Evolutionary conservation across 192 early-diverging fungal species (phyloP).

Genomic region (Chytriomyces hyalinus): DNA sequence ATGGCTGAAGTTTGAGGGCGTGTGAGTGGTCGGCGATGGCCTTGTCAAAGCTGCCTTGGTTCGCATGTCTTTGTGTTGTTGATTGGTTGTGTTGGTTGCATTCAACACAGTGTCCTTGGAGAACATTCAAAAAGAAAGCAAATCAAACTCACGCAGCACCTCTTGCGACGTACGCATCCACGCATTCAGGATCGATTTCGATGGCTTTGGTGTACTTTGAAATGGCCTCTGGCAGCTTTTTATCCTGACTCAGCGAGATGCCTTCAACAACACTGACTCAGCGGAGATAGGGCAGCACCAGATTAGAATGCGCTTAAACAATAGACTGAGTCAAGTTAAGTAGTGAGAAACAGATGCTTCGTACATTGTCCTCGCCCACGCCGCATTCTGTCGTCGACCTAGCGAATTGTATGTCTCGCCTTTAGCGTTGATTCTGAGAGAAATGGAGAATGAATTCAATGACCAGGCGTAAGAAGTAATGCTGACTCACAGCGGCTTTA

Average conservation of each 20-base stretch:
- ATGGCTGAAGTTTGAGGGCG: conserved; percentile 13
- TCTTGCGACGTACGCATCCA: conserved; percentile 41
- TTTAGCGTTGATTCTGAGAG: background rate
- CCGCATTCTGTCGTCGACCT: conserved; percentile 16
- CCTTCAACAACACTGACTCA: conserved; percentile 34
- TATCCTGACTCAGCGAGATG: conserved; percentile 27
- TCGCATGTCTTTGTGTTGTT: conserved; percentile 21
- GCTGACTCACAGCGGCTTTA: background rate
- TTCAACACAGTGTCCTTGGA: background rate
- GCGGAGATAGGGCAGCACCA: background rate
- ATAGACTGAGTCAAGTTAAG: background rate
- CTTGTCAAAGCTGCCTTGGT: conserved; percentile 29
- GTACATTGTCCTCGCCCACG: conserved; percentile 27
- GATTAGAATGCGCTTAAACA: background rate
- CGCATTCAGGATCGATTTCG: conserved; percentile 42
- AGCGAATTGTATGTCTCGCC: conserved; percentile 18
- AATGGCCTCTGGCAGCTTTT: conserved; percentile 32
- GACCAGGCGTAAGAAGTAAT: background rate
- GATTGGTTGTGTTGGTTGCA: background rate
- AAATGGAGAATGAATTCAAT: background rate
- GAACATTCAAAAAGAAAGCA: background rate
- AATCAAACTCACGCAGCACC: conserved; percentile 36
- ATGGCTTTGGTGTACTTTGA: conserved; percentile 35
- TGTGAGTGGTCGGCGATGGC: conserved; percentile 27
- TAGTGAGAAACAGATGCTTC: background rate